Evolutionary conservation across 129 eudicot genomes (phyloP).

Genomic region (Pittosporum tobira): DNA sequence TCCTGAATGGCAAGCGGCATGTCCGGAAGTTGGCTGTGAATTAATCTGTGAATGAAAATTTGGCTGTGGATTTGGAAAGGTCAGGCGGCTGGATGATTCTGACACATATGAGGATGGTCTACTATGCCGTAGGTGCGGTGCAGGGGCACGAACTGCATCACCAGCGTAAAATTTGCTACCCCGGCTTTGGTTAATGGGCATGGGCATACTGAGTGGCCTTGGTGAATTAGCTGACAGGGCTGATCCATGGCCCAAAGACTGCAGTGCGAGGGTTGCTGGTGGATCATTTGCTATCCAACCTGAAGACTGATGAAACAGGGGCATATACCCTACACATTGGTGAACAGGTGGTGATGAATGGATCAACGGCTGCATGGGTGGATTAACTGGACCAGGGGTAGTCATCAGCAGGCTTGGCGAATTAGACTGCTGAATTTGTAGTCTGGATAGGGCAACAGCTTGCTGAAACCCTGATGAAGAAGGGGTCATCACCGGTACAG

Average conservation of each 20-base stretch:
- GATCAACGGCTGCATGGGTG: background rate
- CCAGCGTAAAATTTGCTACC: constrained; percentile 5
- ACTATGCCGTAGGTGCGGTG: constrained; percentile 42
- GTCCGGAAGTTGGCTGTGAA: constrained; percentile 12
- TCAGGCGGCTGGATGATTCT: background rate
- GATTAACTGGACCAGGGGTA: background rate
- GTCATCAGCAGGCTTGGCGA: background rate
- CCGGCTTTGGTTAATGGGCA: background rate
- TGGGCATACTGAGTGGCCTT: background rate
- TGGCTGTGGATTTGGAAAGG: background rate
- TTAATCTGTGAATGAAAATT: background rate
- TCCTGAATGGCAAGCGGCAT: constrained; percentile 5
- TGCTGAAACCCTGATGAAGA: background rate
- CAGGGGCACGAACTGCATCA: constrained; percentile 25
- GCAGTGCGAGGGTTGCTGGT: background rate
- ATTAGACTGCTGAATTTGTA: background rate
- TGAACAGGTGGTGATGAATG: constrained; percentile 5
- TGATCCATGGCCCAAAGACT: background rate
- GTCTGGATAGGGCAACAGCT: background rate
- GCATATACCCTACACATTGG: background rate
- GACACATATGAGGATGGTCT: constrained; percentile 12
- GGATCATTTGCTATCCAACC: background rate
- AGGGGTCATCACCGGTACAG: background rate
- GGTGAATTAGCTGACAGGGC: background rate
- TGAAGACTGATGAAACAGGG: background rate